Conservation (phyloP, 257 asterid genomes). For the Solanum arcanum region DNA sequence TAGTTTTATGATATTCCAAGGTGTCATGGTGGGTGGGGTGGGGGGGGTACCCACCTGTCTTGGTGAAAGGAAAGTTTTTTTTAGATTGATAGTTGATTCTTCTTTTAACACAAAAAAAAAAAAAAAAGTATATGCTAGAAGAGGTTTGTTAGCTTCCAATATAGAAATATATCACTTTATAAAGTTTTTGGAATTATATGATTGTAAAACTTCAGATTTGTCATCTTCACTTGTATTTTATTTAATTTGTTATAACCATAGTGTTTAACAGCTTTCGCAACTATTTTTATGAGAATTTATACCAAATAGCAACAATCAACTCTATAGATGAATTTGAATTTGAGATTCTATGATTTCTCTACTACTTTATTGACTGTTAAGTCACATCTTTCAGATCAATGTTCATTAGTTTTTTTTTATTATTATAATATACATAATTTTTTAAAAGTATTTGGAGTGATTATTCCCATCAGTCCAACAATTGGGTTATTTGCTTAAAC, state of each 20-base stretch:
- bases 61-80: background rate
- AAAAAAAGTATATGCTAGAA: background rate
- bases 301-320: no score
- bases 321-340: no score
- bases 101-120: background rate
- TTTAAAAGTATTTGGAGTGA: background rate
- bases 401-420: no score
- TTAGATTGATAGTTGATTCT: background rate
- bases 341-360: no score
- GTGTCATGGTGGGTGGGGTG: background rate
- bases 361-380: no score
- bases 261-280: no score
- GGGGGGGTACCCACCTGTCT: background rate
- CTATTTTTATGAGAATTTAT: accelerated
- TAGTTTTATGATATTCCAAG: no score
- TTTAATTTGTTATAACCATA: no score
- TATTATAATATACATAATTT: no score
- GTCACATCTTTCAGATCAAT: no score
- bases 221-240: background rate
- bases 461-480: background rate
- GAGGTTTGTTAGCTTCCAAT: background rate
- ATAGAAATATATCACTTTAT: background rate
- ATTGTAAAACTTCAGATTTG: background rate
- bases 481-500: background rate
- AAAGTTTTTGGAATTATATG: background rate